Conservation (phyloP, 2,329 filamentous ascomycete genomes). For the Cladosporium sp. region DNA sequence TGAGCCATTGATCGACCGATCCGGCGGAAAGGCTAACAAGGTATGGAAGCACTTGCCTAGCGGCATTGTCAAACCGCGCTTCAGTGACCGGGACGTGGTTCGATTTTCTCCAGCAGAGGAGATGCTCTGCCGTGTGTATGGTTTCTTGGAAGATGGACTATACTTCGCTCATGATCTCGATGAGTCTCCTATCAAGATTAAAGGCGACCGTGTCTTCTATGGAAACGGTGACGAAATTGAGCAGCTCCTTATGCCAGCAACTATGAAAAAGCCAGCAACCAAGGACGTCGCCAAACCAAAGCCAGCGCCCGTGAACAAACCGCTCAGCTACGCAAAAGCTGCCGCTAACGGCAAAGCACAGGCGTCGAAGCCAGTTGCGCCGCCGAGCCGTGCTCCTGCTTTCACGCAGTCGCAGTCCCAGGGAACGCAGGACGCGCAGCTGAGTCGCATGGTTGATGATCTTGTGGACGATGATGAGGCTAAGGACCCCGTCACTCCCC, state of each 20-base stretch:
- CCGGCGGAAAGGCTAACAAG: slow-evolving; percentile 39
- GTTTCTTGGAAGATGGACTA: slow-evolving; percentile 59
- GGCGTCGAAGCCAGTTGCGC: background rate
- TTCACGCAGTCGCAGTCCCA: slow-evolving; percentile 12
- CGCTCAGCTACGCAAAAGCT: slow-evolving; percentile 29
- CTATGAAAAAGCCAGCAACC: slow-evolving; percentile 38
- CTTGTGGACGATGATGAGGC: slow-evolving; percentile 47
- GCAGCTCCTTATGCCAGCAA: slow-evolving; percentile 26
- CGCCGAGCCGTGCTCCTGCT: slow-evolving; percentile 17
- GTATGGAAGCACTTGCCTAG: slow-evolving; percentile 49
- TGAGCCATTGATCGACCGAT: slow-evolving; percentile 48
- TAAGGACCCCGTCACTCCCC: slow-evolving; percentile 43
- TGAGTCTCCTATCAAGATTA: slow-evolving; percentile 23
- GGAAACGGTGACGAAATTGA: slow-evolving; percentile 21
- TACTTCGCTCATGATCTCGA: slow-evolving; percentile 51
- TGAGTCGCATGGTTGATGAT: slow-evolving; percentile 57
- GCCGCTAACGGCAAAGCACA: slow-evolving; percentile 8
- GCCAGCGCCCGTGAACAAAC: slow-evolving; percentile 19
- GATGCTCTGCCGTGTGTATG: slow-evolving; percentile 62
- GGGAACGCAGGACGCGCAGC: slow-evolving; percentile 40
- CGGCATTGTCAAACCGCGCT: slow-evolving; percentile 47
- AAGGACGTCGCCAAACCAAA: slow-evolving; percentile 1
- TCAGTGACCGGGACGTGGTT: slow-evolving; percentile 47
- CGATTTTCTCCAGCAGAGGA: slow-evolving; percentile 57
- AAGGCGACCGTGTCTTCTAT: slow-evolving; percentile 24